These are phyloP conservation scores for Obba rivulosa DNA, from an alignment of 768 basidiomycete species.

Conservation along the genomic window DNA sequence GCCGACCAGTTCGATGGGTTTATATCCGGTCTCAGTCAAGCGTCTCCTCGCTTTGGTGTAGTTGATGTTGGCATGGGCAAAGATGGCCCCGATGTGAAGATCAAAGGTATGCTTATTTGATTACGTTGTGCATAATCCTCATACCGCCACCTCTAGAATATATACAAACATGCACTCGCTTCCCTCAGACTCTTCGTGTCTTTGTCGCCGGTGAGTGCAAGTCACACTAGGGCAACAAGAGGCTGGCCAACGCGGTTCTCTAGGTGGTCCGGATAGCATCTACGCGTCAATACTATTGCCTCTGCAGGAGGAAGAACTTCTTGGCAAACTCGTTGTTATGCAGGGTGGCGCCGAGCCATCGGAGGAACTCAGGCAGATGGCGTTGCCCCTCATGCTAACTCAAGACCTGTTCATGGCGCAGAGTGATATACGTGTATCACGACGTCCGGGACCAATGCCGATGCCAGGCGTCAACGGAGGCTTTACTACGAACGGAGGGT, in stretches of 20 bases:
- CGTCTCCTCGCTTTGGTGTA: slow-evolving; percentile 64
- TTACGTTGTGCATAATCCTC: not conserved
- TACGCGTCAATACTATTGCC: slow-evolving; percentile 53
- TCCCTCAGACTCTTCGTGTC: slow-evolving; percentile 69
- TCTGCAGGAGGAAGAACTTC: slow-evolving; percentile 55
- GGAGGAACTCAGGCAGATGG: slow-evolving; percentile 39
- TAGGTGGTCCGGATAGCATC: slow-evolving; percentile 52
- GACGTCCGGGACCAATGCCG: slow-evolving; percentile 43
- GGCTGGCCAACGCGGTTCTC: slow-evolving; percentile 4
- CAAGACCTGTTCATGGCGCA: slow-evolving; percentile 45
- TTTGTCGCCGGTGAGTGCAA: slow-evolving; percentile 59
- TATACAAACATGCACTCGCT: slow-evolving; percentile 61
- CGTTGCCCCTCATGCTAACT: slow-evolving; percentile 48
- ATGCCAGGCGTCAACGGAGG: slow-evolving; percentile 27
- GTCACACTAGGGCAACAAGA: not conserved
- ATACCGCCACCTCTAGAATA: slow-evolving; percentile 41
- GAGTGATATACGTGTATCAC: slow-evolving; percentile 32
- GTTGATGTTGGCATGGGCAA: slow-evolving; percentile 65
- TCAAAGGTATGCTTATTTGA: slow-evolving; percentile 48
- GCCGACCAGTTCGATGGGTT: slow-evolving; percentile 69
- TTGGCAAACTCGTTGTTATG: slow-evolving; percentile 63
- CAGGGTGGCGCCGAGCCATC: slow-evolving; percentile 41
- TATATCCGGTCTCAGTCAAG: slow-evolving; percentile 55
- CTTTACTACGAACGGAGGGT: slow-evolving; percentile 50
- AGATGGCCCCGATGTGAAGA: slow-evolving; percentile 60